Base-by-base conservation (phyloP, 805 yeast species). In the Yamadazyma nakazawae region DNA sequence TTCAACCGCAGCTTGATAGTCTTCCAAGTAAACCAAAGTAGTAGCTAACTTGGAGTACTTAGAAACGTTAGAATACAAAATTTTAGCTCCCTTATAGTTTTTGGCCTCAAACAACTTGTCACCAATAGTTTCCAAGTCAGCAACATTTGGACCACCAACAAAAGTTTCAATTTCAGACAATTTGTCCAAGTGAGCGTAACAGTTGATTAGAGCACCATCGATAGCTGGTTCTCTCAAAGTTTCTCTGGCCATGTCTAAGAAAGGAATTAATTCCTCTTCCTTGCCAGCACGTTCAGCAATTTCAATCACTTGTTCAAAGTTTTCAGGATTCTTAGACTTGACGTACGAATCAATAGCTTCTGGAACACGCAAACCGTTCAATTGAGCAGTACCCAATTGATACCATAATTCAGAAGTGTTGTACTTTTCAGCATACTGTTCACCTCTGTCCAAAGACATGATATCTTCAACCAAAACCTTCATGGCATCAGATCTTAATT, bases 1-100 rank as follows among this genome's bases (percentile, higher is more conserved):
- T 63, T 94, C 98, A 52, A 94, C 99, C 43, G 99, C 99, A 47
- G 88, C 82, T 72, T 94, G 97, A 67, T 89, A 91, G 64, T 94
- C 97, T 46, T 82, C 83, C 60, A 94, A 75, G 73, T 84, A 90
- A 31, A 94, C 99, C 62, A 91, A 80, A 26, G 98, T 92, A n/a
- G 96, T 86, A 13, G 99, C 98, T 58, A 94, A 80, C 67, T 91
- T 94, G 41, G 97, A 85, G 78, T 96, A 92, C 72, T 92, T 94
- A 35, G 97, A 89, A 49, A 92, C 84, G 53, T 83, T 85, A 9
- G 90, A 74, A 69, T 80, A 94, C 58, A 95, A 80, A 53, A 89
- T 74, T 71, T 90, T 92, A 36, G 99, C 97, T 42, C 97, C 98
- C 59, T 88, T 83, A 72, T 88, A 94, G 68, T 90, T 85, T 59